Percentiles rank a stretch among this genome's conserved stretches.
Conservation (phyloP, 2,329 filamentous ascomycete genomes). For the Acephala macrosclerotiorum region DNA sequence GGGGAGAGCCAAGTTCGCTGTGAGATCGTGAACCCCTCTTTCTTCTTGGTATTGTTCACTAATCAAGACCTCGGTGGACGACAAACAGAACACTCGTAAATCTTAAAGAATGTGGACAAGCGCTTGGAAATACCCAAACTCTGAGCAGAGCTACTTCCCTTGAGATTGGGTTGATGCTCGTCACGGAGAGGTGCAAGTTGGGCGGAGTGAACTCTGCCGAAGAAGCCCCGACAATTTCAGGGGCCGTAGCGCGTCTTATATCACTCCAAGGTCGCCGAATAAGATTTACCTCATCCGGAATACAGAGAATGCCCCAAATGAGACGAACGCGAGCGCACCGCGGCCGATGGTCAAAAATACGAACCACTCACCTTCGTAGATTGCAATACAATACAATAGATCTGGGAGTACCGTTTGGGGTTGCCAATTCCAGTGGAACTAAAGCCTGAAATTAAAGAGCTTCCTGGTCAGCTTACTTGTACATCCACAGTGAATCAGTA, state of each 20-base stretch:
- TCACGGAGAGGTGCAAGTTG: too few species aligned
- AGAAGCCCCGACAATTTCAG: too few species aligned
- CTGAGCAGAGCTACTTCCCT: too few species aligned
- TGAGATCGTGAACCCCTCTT: neutral
- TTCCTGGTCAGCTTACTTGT: slow-evolving; percentile 3
- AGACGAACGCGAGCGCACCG: neutral
- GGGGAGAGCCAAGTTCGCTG: neutral
- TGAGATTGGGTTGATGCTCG: neutral
- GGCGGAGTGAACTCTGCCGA: too few species aligned
- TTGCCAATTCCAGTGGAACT: too few species aligned
- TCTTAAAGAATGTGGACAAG: too few species aligned
- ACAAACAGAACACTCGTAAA: neutral
- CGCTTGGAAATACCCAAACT: too few species aligned
- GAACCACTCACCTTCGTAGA: neutral
- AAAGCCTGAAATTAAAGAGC: neutral
- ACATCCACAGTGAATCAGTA: neutral
- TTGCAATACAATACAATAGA: neutral
- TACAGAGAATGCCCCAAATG: neutral
- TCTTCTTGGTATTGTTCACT: neutral
- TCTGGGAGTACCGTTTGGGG: neutral
- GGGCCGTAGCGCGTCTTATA: too few species aligned
- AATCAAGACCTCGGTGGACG: neutral
- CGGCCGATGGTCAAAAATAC: neutral
- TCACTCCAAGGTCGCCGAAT: neutral
- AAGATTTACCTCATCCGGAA: neutral